Evolutionary conservation across 192 early-diverging fungal species (phyloP).

Genomic region (Phlyctochytrium planicorne): DNA sequence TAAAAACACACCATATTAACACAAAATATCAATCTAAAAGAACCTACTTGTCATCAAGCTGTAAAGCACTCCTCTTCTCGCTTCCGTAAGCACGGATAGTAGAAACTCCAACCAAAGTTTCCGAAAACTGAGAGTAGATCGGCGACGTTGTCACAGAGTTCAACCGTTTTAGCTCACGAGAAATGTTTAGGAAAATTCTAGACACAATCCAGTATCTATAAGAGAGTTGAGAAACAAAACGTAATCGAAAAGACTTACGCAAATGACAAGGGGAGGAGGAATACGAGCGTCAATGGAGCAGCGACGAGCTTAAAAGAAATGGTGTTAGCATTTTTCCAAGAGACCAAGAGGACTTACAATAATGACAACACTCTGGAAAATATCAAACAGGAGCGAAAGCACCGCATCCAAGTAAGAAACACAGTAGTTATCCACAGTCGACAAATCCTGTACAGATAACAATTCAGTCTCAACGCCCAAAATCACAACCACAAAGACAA

Average conservation of each 20-base stretch:
- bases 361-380: no score
- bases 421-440: slow-evolving; percentile 26
- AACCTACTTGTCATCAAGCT: slow-evolving; percentile 44
- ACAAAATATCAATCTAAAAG: slow-evolving; percentile 12
- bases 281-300: slow-evolving; percentile 54
- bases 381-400: slow-evolving; percentile 14
- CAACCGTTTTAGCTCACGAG: slow-evolving; percentile 84
- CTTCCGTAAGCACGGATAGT: slow-evolving; percentile 41
- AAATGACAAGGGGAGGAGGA: slow-evolving; percentile 51
- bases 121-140: slow-evolving; percentile 77
- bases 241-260: slow-evolving; percentile 7
- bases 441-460: slow-evolving; percentile 20
- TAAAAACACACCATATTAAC: slow-evolving; percentile 18
- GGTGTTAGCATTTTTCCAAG: no score
- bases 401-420: slow-evolving; percentile 24
- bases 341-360: no score
- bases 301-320: slow-evolving; percentile 36
- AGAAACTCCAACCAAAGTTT: slow-evolving; percentile 47
- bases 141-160: slow-evolving; percentile 73
- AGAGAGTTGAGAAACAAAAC: no score
- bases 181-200: slow-evolving; percentile 69
- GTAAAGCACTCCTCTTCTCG: slow-evolving; percentile 29
- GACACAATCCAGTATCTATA: slow-evolving; percentile 64
- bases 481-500: no score
- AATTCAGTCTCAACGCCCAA: no score